Evolutionary conservation across 805 yeast genomes (phyloP), one percentile per base, ranked within the genome.

Genomic region (Spathaspora boniae): DNA sequence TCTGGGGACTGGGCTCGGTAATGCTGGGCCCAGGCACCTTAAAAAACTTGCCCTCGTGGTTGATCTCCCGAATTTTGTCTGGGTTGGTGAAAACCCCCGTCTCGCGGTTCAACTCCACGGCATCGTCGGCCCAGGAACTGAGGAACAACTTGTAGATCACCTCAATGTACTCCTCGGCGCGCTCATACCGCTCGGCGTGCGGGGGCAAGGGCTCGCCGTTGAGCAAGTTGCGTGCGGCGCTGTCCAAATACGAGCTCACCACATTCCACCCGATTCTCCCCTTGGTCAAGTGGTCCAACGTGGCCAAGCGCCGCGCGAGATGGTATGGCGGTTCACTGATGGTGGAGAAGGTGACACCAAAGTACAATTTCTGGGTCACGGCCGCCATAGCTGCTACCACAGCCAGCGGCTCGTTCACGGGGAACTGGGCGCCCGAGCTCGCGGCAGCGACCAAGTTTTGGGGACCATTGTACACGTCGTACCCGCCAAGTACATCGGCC

Each of bases 241-340:
- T 56, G 30, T 67, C 70, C 31, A 65, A 51, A 35, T 67, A 67
- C 1, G 70, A 62, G 6, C 71, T 59, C 19, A 69, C 73, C n/a
- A 69, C 59, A 43, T 69, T 69, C 74, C 74, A 69, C 12, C 74
- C 74, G 33, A 69, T 47, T 41, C 74, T 53, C 4, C 74, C 74
- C 6, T 52, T 51, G 5, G 68, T 56, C 26, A 67, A 53, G 39
- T 66, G 70, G 39, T 69, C 74, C 32, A 69, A 48, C 0, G 74
- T 67, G 9, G 72, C 70, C 39, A 68, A 44, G 34, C 72, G 52
- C 46, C 74, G 53, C 4, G 70, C 66, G 34, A 68, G 56, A 38
- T 60, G 64, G 30, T 55, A 62, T 0, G 74, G 74, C 19, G 58
- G 61, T 32, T 69, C 74, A 36, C 65, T 58, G 18, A 70, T 56